Evolutionary conservation across 2,329 filamentous ascomycete genomes (phyloP).

Genomic region (Arthroderma sp.): DNA sequence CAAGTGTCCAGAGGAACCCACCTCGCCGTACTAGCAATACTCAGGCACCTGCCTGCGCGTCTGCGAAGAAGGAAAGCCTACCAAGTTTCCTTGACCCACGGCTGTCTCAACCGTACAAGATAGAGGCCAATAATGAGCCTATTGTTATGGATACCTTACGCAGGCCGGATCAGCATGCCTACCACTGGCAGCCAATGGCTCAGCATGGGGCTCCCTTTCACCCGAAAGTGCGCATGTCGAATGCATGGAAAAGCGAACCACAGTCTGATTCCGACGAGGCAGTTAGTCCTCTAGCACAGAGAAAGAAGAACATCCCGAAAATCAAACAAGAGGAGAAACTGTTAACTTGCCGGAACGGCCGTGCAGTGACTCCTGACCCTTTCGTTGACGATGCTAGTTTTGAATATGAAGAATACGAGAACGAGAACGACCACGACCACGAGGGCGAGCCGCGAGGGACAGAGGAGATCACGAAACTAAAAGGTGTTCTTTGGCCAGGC

Average conservation of each 20-base stretch:
- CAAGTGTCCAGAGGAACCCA: not conserved
- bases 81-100: slow-evolving; percentile 11
- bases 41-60: not conserved
- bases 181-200: slow-evolving; percentile 5
- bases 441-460: slow-evolving; percentile 9
- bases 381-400: slow-evolving; percentile 13
- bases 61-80: slow-evolving; percentile 1
- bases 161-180: slow-evolving; percentile 1
- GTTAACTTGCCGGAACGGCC: not conserved
- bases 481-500: slow-evolving; percentile 37
- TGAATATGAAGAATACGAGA: slow-evolving; percentile 12
- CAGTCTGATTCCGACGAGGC: slow-evolving; percentile 9
- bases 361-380: slow-evolving; percentile 9
- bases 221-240: slow-evolving; percentile 1
- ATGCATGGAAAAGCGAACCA: slow-evolving; percentile 7
- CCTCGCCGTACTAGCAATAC: not conserved
- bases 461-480: slow-evolving; percentile 31
- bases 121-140: no score
- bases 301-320: not conserved
- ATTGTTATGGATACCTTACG: no score
- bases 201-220: slow-evolving; percentile 1
- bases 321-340: no score
- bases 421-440: slow-evolving; percentile 12
- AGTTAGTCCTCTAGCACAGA: slow-evolving; percentile 8
- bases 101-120: slow-evolving; percentile 8